Evolutionary conservation across 2,329 filamentous ascomycete species (phyloP), one percentile per base, ranked within the genome.

Genomic region (Truncatella angustata): DNA sequence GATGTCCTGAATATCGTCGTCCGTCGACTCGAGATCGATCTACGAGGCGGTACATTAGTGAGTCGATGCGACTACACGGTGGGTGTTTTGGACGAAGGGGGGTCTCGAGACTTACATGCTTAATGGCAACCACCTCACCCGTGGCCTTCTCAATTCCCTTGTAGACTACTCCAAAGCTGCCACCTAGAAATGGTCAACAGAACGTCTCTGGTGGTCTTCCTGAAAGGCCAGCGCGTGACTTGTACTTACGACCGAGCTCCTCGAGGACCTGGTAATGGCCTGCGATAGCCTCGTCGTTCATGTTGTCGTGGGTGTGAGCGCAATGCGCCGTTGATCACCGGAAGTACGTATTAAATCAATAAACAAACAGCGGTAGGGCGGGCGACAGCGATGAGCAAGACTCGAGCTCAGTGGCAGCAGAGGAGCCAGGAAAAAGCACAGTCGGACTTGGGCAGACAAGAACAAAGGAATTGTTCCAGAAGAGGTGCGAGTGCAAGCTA

Each of bases 21-120:
- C 93, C 76, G 91, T 97, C 53, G 93, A 96, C 74, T 99, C 94
- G 66, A 99, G 90, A 70, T 99, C 94, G 70, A 99, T 97, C 91
- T 97, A 69, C 35, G 37, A 21, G 16, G 14, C 20, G 40, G 52
- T 30, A 18, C 30, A 43, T 47, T 6, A 49, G 30, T 51, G 14
- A 21, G 24, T 28, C 18, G 39, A 28, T 5, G 20, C 14, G 9
- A n/a, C n/a, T n/a, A n/a, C n/a, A n/a, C n/a, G n/a, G n/a, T n/a
- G n/a, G n/a, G n/a, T n/a, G n/a, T n/a, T n/a, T n/a, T n/a, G n/a
- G n/a, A n/a, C n/a, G n/a, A n/a, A n/a, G n/a, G n/a, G n/a, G n/a
- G n/a, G n/a, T n/a, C n/a, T n/a, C n/a, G n/a, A n/a, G 37, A 73
- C 88, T 66, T 78, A 94, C 91, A 78, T 96, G 91, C 73, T 99